These are phyloP conservation scores for Calycina herbarum DNA, from an alignment of 2,329 filamentous ascomycete species.

Conservation along the genomic window DNA sequence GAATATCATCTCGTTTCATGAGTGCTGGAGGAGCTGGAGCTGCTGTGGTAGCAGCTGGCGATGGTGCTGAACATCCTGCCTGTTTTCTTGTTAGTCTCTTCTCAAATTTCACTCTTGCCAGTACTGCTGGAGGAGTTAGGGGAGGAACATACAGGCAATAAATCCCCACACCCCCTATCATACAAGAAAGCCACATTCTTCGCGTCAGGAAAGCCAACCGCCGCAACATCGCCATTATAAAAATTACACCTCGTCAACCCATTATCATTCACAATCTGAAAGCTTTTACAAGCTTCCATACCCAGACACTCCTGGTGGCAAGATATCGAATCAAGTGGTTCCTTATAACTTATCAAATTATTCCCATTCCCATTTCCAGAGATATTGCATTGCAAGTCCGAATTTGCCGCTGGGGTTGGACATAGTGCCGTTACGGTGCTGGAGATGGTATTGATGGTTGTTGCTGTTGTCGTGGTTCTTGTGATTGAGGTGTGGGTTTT, in stretches of 20 bases:
- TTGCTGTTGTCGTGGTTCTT: not conserved
- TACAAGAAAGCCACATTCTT: not conserved
- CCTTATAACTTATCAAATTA: not conserved
- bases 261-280: conserved; percentile 10
- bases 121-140: too few species aligned
- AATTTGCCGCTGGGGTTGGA: not conserved
- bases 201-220: too few species aligned
- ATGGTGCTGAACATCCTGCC: conserved; percentile 1
- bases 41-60: not conserved
- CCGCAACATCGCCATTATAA: not conserved
- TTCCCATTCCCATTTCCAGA: not conserved
- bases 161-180: conserved; percentile 5
- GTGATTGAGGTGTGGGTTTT: not conserved
- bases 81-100: not conserved
- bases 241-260: conserved; percentile 7
- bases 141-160: not conserved
- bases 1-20: not conserved
- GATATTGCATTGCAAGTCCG: not conserved
- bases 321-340: conserved; percentile 1
- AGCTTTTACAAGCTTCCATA: not conserved
- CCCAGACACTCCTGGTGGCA: conserved; percentile 5
- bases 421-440: conserved; percentile 8
- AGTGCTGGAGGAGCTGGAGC: not conserved
- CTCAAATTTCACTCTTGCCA: not conserved
- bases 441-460: not conserved